These are phyloP conservation scores for Isatis tinctoria DNA, from an alignment of 345 rosid species.

Conservation along the genomic window DNA sequence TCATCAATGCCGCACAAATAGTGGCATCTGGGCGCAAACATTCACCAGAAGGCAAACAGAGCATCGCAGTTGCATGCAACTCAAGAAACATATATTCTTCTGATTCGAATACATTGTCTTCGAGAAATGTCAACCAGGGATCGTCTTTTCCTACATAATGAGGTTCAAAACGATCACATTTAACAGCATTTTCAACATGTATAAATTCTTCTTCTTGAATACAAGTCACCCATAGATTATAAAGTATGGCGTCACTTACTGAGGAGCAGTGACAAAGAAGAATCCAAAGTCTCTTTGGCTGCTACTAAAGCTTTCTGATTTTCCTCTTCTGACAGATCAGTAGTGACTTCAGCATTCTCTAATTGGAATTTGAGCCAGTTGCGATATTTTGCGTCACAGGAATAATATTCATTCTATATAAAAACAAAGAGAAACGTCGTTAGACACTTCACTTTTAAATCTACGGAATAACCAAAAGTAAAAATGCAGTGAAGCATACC, in stretches of 20 bases:
- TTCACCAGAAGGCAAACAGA: constrained; percentile 95
- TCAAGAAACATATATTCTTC: constrained; percentile 60
- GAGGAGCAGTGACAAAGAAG: constrained; percentile 57
- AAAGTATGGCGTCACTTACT: constrained; percentile 44
- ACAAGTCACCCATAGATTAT: neutral
- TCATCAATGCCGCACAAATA: constrained; percentile 81
- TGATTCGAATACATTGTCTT: constrained; percentile 52
- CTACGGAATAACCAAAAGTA: neutral
- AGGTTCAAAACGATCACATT: constrained; percentile 21
- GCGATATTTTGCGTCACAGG: constrained; percentile 95
- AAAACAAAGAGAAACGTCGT: constrained; percentile 5
- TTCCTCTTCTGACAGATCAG: constrained; percentile 76
- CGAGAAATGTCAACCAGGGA: constrained; percentile 69
- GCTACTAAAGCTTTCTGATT: constrained; percentile 54
- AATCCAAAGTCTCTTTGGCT: constrained; percentile 64
- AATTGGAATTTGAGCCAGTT: constrained; percentile 86
- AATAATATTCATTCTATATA: constrained; percentile 79
- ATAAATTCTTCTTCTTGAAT: neutral
- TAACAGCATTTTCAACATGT: neutral
- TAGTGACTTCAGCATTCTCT: constrained; percentile 59
- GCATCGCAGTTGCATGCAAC: constrained; percentile 84
- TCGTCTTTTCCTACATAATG: constrained; percentile 51
- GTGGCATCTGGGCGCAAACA: constrained; percentile 85
- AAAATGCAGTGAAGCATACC: constrained; percentile 47
- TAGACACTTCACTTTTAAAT: neutral